Evolutionary conservation across 2,329 filamentous ascomycete species (phyloP).

Genomic region (Westerdykella sp.): DNA sequence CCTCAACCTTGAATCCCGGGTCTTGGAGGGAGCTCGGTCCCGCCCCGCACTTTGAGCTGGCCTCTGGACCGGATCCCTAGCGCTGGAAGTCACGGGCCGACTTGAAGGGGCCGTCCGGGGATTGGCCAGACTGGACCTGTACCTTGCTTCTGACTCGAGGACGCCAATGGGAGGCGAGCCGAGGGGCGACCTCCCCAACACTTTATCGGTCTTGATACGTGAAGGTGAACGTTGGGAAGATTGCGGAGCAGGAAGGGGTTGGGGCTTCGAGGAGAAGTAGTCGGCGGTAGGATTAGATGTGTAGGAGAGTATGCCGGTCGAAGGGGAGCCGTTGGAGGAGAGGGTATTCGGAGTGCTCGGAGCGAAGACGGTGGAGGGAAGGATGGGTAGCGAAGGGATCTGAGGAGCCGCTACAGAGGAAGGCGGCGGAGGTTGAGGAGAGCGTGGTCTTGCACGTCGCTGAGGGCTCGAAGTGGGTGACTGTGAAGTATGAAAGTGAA

Average conservation of each 20-base stretch:
- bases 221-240: conserved; percentile 23
- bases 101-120: conserved; percentile 5
- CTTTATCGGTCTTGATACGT: conserved; percentile 23
- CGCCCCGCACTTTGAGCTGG: conserved; percentile 17
- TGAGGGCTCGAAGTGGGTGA: conserved; percentile 38
- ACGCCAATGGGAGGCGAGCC: conserved; percentile 29
- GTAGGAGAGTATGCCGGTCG: conserved; percentile 30
- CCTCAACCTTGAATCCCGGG: conserved; percentile 17
- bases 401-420: conserved; percentile 27
- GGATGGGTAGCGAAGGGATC: conserved; percentile 27
- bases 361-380: conserved; percentile 35
- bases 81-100: conserved; percentile 15
- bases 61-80: conserved; percentile 19
- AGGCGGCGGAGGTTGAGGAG: conserved; percentile 27
- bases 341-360: conserved; percentile 29
- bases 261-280: conserved; percentile 35
- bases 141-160: conserved; percentile 27
- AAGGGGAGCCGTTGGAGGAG: conserved; percentile 21
- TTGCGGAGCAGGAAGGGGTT: conserved; percentile 8
- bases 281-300: conserved; percentile 21
- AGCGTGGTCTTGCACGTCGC: conserved; percentile 25
- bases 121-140: conserved; percentile 16
- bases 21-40: conserved; percentile 13
- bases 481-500: conserved; percentile 10
- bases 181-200: conserved; percentile 29